phyloP scores from a whole-genome alignment of 352 stramenopile genomes.

The Nothophytophthora sp. region DNA sequence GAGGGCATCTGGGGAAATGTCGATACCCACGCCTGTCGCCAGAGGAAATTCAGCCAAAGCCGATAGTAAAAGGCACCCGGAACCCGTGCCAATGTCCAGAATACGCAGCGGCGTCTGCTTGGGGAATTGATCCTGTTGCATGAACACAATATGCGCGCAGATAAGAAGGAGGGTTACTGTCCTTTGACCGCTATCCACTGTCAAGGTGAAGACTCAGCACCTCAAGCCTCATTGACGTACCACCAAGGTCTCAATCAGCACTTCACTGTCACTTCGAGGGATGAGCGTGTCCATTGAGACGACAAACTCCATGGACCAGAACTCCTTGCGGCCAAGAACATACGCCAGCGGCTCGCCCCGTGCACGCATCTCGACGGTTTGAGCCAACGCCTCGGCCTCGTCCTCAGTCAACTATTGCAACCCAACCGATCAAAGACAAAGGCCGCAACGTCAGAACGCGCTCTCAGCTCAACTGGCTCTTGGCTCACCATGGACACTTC shows the following conservation, averaged over 20 bases:
- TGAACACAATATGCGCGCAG: not conserved
- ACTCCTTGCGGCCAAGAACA: conserved; percentile 63
- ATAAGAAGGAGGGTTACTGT: not conserved
- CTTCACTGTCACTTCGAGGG: conserved; percentile 79
- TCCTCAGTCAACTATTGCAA: conserved; percentile 24
- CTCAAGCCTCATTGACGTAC: conserved; percentile 28
- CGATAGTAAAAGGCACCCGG: conserved; percentile 64
- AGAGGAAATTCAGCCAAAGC: conserved; percentile 59
- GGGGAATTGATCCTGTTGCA: conserved; percentile 42
- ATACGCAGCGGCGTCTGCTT: conserved; percentile 39
- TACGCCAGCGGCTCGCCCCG: conserved; percentile 76
- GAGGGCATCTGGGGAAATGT: conserved; percentile 61
- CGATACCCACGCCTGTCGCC: conserved; percentile 57
- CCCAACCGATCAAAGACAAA: not conserved
- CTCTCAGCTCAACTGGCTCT: too few species aligned
- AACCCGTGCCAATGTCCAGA: conserved; percentile 74
- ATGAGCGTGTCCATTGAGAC: conserved; percentile 72
- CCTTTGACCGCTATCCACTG: not conserved
- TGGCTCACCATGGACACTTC: too few species aligned
- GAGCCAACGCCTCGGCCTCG: conserved; percentile 30
- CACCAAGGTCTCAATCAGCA: conserved; percentile 71
- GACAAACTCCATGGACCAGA: conserved; percentile 69
- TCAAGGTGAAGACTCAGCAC: too few species aligned
- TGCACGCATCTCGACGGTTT: conserved; percentile 23
- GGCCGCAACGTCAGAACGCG: not conserved